phyloP scores from a whole-genome alignment of 2,329 filamentous ascomycete genomes.

The Trichoderma sp. region DNA sequence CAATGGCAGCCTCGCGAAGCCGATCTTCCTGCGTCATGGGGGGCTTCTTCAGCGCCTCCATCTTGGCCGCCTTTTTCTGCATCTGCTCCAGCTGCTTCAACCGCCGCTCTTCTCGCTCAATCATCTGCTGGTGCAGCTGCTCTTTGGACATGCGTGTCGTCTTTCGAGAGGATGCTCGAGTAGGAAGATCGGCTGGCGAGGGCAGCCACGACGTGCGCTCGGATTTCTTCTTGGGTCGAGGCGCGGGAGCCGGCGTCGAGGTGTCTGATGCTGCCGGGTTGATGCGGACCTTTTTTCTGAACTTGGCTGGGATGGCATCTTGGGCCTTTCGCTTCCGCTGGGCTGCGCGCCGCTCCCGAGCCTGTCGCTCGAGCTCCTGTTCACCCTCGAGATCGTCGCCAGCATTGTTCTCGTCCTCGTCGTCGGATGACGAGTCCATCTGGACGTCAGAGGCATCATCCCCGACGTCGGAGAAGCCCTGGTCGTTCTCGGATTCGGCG shows the following conservation, averaged over 20 bases:
- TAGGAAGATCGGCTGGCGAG: constrained; percentile 52
- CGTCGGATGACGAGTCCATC: constrained; percentile 81
- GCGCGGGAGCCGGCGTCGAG: constrained; percentile 36
- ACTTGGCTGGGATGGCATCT: constrained; percentile 67
- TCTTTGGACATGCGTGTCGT: constrained; percentile 60
- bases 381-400: constrained; percentile 78
- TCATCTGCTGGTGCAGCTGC: constrained; percentile 67
- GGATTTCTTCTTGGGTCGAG: constrained; percentile 58
- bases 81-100: constrained; percentile 67
- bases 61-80: constrained; percentile 65
- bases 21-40: constrained; percentile 85
- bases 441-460: constrained; percentile 71
- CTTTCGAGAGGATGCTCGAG: constrained; percentile 55
- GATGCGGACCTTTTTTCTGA: constrained; percentile 75
- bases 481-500: constrained; percentile 67
- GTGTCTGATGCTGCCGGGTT: constrained; percentile 45
- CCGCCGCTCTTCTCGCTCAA: constrained; percentile 67
- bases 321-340: constrained; percentile 79
- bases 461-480: constrained; percentile 67
- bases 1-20: constrained; percentile 73
- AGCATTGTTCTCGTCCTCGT: constrained; percentile 62
- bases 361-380: constrained; percentile 76
- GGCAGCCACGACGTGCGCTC: constrained; percentile 59
- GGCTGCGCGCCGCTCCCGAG: constrained; percentile 62
- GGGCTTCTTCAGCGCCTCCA: constrained; percentile 72